Base-by-base conservation (phyloP, 2,329 filamentous ascomycete genomes). In the Paracorniculantispora psalliotae region DNA sequence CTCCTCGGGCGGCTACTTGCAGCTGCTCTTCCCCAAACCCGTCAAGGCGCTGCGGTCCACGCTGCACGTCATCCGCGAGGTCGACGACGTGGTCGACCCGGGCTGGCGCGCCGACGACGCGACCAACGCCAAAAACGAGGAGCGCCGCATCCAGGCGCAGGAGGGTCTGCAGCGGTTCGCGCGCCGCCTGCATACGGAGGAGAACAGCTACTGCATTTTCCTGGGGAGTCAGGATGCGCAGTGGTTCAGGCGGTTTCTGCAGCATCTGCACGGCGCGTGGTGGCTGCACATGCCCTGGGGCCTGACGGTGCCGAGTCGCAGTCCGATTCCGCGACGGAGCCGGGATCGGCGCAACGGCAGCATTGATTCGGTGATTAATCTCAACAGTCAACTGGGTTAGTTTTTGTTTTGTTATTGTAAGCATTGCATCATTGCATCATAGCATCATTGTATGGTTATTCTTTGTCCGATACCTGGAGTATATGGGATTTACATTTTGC, bases 251-350 rank as follows among this genome's bases (percentile, higher is more conserved):
- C 61, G 60, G 47, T 62, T 67, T 53, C 56, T 69, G 39, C 62
- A 67, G 57, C 60, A 66, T 30, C 48, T 69, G 19, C 49, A 62
- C n/a, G 67, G 66, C 13, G 63, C 66, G 57, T 68, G 67, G 67
- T 69, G 67, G 67, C 54, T 67, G 49, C 61, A 67, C 37, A 64
- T 67, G 62, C 63, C 65, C 5, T 69, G 67, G 67, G 62, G 63
- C 8, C 63, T 65, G 33, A 64, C 63, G 17, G 61, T 37, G 37
- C 50, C 50, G 21, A 41, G 35, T 12, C 50, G 50, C 1, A 43
- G 50, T 23, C 50, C 50, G 50, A 53, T 53, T 4, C 33, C 33
- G 47, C 15, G 44, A n/a, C 4, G 47, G 19, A 23, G 17, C 15
- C 3, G 28, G 30, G 47, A 15, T 1, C 21, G 47, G 17, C 4